Base-by-base conservation (phyloP, 2,329 filamentous ascomycete species). In the Chrysosporium keratinophilum region DNA sequence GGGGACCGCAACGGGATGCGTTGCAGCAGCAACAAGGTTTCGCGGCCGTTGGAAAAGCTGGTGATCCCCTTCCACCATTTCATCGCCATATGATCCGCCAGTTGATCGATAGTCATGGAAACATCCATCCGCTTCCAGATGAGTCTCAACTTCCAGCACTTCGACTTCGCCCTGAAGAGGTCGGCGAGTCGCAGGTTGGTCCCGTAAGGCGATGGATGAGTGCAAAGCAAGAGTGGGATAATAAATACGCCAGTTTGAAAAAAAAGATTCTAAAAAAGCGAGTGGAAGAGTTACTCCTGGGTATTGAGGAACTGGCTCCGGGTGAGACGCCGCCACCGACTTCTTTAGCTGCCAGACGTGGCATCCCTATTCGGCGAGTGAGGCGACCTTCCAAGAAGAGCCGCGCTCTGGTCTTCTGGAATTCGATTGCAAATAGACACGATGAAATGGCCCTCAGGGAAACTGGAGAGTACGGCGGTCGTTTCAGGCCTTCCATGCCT, bases 21-120 rank as follows among this genome's bases (percentile, higher is more conserved):
- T 43, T 33, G 10, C 45, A 20, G 5, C 19, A 33, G 34, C 42
- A 39, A 37, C 41, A 48, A 47, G 47, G 46, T 12, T 41, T 50
- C 37, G 34, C 17, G 48, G 69, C 76, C n/a, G 78, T 96, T 6
- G 90, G 91, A n/a, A 88, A 80, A 65, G 89, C 90, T 1, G 90
- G 90, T 1, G 89, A 95, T 62, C 80, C 87, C 3, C 71, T 96
- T 0, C 91, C 89, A 0, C 71, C 78, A 0, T 97, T 96, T 68
- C 78, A 81, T 50, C 76, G 85, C 56, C 84, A 94, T 67, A 96
- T 97, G 90, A 90, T 98, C 57, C 84, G 93, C 7, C 89, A 98
- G 67, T 78, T 85, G 28, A 83, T 97, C 17, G 86, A 87, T 57
- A 77, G 85, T 1, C 82, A 91, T 64, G 93, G 93, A 4, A 76